Conservation (phyloP, 2,329 filamentous ascomycete species). For the Ceratocystis diversiconidia region DNA sequence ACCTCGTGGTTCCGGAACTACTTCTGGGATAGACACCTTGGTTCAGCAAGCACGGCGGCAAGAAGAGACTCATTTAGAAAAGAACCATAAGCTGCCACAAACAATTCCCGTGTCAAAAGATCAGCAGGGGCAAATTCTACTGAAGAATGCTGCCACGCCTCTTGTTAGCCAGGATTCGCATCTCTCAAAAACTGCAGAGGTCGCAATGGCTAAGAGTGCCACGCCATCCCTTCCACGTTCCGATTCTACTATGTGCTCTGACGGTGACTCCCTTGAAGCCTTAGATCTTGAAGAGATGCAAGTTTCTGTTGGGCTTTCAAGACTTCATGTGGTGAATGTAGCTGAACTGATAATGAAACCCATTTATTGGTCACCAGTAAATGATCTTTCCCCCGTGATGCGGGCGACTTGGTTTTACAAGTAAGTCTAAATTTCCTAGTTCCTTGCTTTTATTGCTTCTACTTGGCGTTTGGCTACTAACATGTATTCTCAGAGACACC, state of each 20-base stretch:
- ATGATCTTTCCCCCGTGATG: constrained; percentile 69
- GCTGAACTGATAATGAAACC: constrained; percentile 80
- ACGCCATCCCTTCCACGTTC: not conserved
- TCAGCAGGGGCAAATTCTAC: not conserved
- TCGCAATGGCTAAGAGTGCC: not conserved
- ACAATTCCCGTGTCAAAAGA: not conserved
- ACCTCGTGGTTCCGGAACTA: not conserved
- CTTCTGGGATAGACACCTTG: constrained; percentile 13
- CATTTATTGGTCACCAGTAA: constrained; percentile 93
- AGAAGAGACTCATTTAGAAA: not conserved
- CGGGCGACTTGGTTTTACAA: constrained; percentile 95
- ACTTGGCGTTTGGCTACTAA: not conserved
- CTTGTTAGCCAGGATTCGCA: not conserved
- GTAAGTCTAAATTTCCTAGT: constrained; percentile 23
- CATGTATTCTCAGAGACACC: constrained; percentile 43
- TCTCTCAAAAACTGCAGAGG: not conserved
- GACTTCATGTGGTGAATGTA: constrained; percentile 75
- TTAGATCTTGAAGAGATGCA: constrained; percentile 26
- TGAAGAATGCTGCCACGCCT: not conserved
- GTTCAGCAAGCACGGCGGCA: constrained; percentile 12
- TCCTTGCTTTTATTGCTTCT: not conserved
- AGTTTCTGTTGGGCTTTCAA: constrained; percentile 77
- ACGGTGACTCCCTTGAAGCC: not conserved
- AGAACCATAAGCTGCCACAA: not conserved
- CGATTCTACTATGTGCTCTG: not conserved